Base-by-base conservation (phyloP, 179 eudicot genomes). In the Vitellaria paradoxa region DNA sequence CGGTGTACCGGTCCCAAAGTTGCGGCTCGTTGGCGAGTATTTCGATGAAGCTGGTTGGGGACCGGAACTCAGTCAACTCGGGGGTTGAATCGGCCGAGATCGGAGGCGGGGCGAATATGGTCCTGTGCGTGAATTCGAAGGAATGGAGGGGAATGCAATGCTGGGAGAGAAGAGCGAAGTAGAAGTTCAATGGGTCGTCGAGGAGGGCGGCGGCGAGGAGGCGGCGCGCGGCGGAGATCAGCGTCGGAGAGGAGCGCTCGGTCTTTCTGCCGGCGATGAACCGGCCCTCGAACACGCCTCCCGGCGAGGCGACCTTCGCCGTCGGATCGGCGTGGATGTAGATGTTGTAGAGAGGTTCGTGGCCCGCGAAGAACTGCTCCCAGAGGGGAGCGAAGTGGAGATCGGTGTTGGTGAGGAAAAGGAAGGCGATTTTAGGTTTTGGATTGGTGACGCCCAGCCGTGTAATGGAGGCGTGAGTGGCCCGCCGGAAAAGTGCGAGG, bases 401-500 rank as follows among this genome's bases (percentile, higher is more conserved):
- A 61, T 85, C 86, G 55, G 93, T 68, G 82, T 92, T 92, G 24
- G 97, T 94, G 14, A 94, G 84, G 79, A 94, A 94, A 0, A 94
- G 73, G 75, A 94, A 94, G 46, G 98, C 98, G 85, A 94, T 86
- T 49, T 94, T 94, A 18, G 89, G 82, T 42, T 77, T 85, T 0
- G 68, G 81, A 67, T 74, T 56, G 14, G 85, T 68, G 50, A 86
- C 73, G 70, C 79, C 80, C 15, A 82, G 78, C 17, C 77, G 85
- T 10, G 81, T 61, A 10, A 76, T 70, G 76, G 79, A 67, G 53
- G 83, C 61, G 45, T 72, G 81, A 74, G 86, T 68, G 75, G 90
- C 83, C 5, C 74, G 78, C 9, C 70, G 88, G 86, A 89, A 89
- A 59, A 89, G 87, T 23, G 88, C 76, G 30, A 89, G 79, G 65